Evolutionary conservation across 2,329 filamentous ascomycete species (phyloP), one percentile per base, ranked within the genome.

Genomic region (Didymella pinodella): DNA sequence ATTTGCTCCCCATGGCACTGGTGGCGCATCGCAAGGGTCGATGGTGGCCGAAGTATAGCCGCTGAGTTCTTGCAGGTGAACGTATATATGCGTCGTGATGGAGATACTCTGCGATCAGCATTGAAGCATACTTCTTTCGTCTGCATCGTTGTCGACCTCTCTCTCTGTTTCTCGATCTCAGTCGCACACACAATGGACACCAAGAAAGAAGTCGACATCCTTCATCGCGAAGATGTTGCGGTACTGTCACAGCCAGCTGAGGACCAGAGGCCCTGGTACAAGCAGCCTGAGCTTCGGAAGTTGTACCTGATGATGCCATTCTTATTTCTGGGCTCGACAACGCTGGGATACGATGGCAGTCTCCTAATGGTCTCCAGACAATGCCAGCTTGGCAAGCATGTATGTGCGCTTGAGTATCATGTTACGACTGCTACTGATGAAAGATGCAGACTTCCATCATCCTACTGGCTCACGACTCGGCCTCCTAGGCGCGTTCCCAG

Each of bases 401-500:
- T 65, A 11, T 77, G 79, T 78, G 53, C 28, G 22, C n/a, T 31
- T 22, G 16, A 22, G 45, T 29, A n/a, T 38, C 36, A n/a, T 38
- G 36, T 11, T 31, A 10, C 12, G 3, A 10, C 10, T n/a, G 36
- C 16, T 6, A 10, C 36, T 38, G 36, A 38, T 10, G 11, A 10
- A 34, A 34, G 16, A 7, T n/a, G 5, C 36, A 74, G 0, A 70
- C 76, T 6, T 85, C 53, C 22, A 63, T 46, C 47, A 84, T 64
- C 81, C 82, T 48, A 58, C 72, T 0, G 81, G 78, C 3, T 85
- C 84, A 51, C 80, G 73, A 0, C 72, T 84, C 29, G 74, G 73
- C n/a, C 78, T 80, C 2, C 78, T 77, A 2, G 82, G 81, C 14
- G 79, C 79, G 22, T 78, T 76, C 31, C 81, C 80, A 0, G 81